Base-by-base conservation (phyloP, 495 filamentous ascomycete species). In the Aspergillus cavernicola region DNA sequence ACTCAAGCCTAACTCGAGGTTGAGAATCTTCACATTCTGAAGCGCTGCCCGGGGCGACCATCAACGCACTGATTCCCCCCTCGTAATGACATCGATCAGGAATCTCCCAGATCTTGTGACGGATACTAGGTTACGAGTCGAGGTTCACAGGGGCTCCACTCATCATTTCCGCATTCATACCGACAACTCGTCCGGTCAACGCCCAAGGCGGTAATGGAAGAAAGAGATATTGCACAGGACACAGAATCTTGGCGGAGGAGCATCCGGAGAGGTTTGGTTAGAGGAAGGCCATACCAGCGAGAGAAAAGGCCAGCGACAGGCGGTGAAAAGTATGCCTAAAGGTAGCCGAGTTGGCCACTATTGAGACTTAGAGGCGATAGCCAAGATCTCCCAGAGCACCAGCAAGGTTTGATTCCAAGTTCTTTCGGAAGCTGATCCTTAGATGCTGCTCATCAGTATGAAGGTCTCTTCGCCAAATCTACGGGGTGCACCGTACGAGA, bases 401-500 rank as follows among this genome's bases (percentile, higher is more conserved):
- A 42, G 44, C 29, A 61, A 54, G 36, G 58, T 61, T 24, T 37
- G 39, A 20, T 18, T 29, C 7, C 11, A 31, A 10, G 3, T 12
- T 12, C 7, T 32, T 19, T 16, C 26, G 19, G 19, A 20, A 42
- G 20, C 18, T 38, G 36, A 36, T 4, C 32, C 5, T 11, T 16
- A n/a, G 4, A 6, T 15, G 3, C 5, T 16, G n/a, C 36, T 9
- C 12, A 38, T n/a, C n/a, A 61, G 58, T 61, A 61, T 32, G 16
- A n/a, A 0, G 49, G 43, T 0, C 54, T 56, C 12, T 72, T 70
- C 33, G 69, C 70, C 13, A 42, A 56, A 18, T 69, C 50, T 5
- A 58, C 61, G 36, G 66, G 65, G 7, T 73, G 70, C n/a, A n/a
- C n/a, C n/a, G 70, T 72, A 62, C 51, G 66, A 71, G 39, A 55